A percentile compares a stretch with the other conserved stretches of the same genome.
These are phyloP conservation scores for Xanthoparmelia taractica DNA, from an alignment of 495 filamentous ascomycete species.

Conservation along the genomic window DNA sequence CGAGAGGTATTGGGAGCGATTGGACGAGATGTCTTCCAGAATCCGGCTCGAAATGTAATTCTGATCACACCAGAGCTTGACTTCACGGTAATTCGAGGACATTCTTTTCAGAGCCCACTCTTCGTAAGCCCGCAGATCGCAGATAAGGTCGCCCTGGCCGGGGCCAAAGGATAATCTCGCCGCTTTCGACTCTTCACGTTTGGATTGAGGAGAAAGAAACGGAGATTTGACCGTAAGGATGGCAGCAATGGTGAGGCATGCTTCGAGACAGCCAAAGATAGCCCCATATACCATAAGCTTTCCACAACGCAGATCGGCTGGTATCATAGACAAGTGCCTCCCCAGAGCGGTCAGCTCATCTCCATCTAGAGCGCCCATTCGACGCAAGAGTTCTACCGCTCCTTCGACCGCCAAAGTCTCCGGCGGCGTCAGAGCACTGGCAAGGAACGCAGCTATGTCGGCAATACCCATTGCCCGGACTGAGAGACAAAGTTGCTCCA, in stretches of 20 bases:
- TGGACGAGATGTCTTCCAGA: constrained; percentile 78
- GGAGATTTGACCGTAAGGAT: constrained; percentile 80
- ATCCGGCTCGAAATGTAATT: constrained; percentile 83
- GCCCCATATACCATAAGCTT: constrained; percentile 95
- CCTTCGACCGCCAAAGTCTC: constrained; percentile 76
- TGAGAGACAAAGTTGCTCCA: constrained; percentile 90
- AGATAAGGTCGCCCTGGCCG: constrained; percentile 79
- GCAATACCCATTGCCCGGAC: constrained; percentile 89
- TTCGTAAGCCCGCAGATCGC: constrained; percentile 75
- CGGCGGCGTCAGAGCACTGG: constrained; percentile 80
- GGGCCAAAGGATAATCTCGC: constrained; percentile 63
- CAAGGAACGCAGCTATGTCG: constrained; percentile 72
- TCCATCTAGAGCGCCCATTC: constrained; percentile 83
- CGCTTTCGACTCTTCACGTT: constrained; percentile 73
- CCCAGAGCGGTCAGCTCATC: constrained; percentile 83
- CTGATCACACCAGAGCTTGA: constrained; percentile 73
- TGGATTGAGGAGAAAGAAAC: constrained; percentile 73
- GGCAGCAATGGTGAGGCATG: constrained; percentile 80
- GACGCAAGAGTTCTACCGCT: constrained; percentile 64
- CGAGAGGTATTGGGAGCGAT: constrained; percentile 73
- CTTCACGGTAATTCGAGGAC: constrained; percentile 49
- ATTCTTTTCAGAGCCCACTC: constrained; percentile 62
- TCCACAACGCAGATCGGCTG: constrained; percentile 83
- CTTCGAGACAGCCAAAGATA: constrained; percentile 79
- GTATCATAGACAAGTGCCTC: constrained; percentile 85